These are phyloP conservation scores for Mycena rebaudengoi DNA, from an alignment of 768 basidiomycete species.

Conservation along the genomic window DNA sequence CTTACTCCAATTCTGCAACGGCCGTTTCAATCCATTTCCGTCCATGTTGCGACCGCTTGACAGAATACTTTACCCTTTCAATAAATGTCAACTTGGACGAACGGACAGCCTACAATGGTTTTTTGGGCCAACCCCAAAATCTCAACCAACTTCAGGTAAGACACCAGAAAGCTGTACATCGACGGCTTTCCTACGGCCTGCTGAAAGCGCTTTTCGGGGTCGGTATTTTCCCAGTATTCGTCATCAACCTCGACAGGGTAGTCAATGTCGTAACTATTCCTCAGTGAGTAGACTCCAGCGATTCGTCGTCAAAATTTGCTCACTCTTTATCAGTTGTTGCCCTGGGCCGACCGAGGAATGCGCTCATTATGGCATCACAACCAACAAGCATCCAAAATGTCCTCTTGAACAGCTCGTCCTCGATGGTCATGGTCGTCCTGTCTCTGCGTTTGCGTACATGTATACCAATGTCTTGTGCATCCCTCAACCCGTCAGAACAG, in stretches of 20 bases:
- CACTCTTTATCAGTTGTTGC: slow-evolving; percentile 66
- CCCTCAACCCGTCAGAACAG: slow-evolving; percentile 2
- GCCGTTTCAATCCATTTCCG: slow-evolving; percentile 48
- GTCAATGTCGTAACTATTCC: slow-evolving; percentile 53
- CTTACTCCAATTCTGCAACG: slow-evolving; percentile 61
- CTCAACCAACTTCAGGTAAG: slow-evolving; percentile 51
- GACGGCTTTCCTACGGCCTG: slow-evolving; percentile 61
- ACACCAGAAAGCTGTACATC: slow-evolving; percentile 48
- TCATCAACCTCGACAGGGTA: slow-evolving; percentile 66
- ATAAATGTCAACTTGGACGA: neutral
- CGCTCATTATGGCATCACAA: slow-evolving; percentile 32
- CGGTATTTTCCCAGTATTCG: slow-evolving; percentile 62
- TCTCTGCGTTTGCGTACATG: slow-evolving; percentile 27
- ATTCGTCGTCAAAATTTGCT: slow-evolving; percentile 25
- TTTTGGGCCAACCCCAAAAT: slow-evolving; percentile 59
- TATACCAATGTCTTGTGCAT: slow-evolving; percentile 14
- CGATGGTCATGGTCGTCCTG: slow-evolving; percentile 12
- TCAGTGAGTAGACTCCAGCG: too few species aligned
- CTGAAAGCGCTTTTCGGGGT: slow-evolving; percentile 49
- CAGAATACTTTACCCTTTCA: slow-evolving; percentile 19
- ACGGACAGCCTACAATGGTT: slow-evolving; percentile 52
- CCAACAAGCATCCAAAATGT: slow-evolving; percentile 21
- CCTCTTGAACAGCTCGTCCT: slow-evolving; percentile 19
- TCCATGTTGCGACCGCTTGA: slow-evolving; percentile 10
- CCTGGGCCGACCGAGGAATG: slow-evolving; percentile 61